Conservation (phyloP, 2,329 filamentous ascomycete genomes). For the Berkeleyomyces rouxiae region DNA sequence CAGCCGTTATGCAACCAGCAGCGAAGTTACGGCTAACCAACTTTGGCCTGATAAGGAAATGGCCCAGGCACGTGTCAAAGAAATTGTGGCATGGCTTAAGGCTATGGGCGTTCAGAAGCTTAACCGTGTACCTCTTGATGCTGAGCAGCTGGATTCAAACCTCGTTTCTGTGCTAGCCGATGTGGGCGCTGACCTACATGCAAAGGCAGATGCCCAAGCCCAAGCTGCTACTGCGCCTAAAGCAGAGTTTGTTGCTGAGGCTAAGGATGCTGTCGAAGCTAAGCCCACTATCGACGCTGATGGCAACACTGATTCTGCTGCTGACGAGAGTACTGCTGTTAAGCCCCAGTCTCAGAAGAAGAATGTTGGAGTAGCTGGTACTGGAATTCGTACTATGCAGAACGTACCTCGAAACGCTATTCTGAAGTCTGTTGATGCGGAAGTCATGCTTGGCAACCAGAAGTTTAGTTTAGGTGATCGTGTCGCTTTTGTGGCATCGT, state of each 20-base stretch:
- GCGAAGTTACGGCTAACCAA: slow-evolving; percentile 68
- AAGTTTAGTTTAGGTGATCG: slow-evolving; percentile 73
- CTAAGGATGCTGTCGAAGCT: neutral
- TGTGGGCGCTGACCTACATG: slow-evolving; percentile 35
- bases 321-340: neutral
- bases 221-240: neutral
- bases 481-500: slow-evolving; percentile 80
- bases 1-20: slow-evolving; percentile 67
- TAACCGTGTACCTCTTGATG: slow-evolving; percentile 88
- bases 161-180: slow-evolving; percentile 67
- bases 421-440: slow-evolving; percentile 88
- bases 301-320: neutral
- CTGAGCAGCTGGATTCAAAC: slow-evolving; percentile 86
- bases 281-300: neutral
- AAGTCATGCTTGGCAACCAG: slow-evolving; percentile 77
- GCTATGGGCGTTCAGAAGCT: slow-evolving; percentile 79
- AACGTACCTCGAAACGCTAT: slow-evolving; percentile 75
- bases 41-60: slow-evolving; percentile 60
- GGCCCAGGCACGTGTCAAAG: slow-evolving; percentile 70
- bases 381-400: slow-evolving; percentile 30
- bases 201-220: slow-evolving; percentile 22
- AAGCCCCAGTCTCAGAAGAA: slow-evolving; percentile 31
- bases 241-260: neutral
- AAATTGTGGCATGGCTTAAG: slow-evolving; percentile 89
- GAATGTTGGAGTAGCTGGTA: neutral